A percentile compares a stretch with the other conserved stretches of the same genome.
Conservation (phyloP, 2,329 filamentous ascomycete species). For the Cryphonectria radicalis region DNA sequence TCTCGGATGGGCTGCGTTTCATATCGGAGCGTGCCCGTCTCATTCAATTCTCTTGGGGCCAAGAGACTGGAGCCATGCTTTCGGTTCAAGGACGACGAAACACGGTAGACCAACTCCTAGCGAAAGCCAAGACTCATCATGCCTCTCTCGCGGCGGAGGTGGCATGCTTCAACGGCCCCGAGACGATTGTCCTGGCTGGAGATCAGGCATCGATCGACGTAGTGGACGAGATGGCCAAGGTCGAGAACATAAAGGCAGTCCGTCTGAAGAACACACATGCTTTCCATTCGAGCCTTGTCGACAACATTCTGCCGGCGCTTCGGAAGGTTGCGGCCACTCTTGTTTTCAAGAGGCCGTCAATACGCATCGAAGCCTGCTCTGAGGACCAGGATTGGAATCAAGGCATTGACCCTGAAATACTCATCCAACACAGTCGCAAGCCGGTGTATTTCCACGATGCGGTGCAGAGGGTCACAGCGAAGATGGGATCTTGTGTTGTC, state of each 20-base stretch:
- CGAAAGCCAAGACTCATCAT: background rate
- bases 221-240: conserved; percentile 26
- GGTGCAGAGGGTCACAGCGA: conserved; percentile 33
- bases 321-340: conserved; percentile 23
- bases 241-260: conserved; percentile 25
- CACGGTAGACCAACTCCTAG: conserved; percentile 10
- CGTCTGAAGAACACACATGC: conserved; percentile 36
- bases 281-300: conserved; percentile 38
- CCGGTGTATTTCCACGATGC: conserved; percentile 42
- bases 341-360: conserved; percentile 31
- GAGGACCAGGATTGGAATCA: conserved; percentile 18
- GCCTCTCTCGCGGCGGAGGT: conserved; percentile 31
- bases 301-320: conserved; percentile 32
- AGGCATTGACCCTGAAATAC: conserved; percentile 20
- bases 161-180: conserved; percentile 41
- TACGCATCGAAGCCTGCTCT: conserved; percentile 36
- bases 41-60: conserved; percentile 39
- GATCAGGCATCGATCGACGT: conserved; percentile 34
- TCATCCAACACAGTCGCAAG: conserved; percentile 38
- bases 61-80: conserved; percentile 41
- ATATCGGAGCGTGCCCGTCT: conserved; percentile 39
- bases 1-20: conserved; percentile 38
- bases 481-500: conserved; percentile 27
- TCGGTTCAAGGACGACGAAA: conserved; percentile 30
- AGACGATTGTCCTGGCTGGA: conserved; percentile 39